A percentile compares a stretch with the other conserved stretches of the same genome.
Evolutionary conservation across 768 basidiomycete genomes (phyloP).

Genomic region (Ephemerocybe angulata): DNA sequence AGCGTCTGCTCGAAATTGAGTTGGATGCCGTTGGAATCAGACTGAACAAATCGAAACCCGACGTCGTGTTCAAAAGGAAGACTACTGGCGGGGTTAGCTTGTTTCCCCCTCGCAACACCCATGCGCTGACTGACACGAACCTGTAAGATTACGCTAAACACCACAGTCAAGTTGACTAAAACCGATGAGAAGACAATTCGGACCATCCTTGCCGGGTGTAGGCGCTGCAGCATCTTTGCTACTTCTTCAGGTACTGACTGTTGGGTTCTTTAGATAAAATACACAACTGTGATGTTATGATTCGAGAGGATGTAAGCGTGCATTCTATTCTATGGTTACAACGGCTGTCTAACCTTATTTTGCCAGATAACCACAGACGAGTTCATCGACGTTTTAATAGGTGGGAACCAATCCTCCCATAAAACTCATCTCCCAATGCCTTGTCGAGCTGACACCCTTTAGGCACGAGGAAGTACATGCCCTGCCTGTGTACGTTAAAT

Average conservation of each 20-base stretch:
- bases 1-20: conserved; percentile 83
- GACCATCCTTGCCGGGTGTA: conserved; percentile 86
- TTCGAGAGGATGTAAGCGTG: conserved; percentile 84
- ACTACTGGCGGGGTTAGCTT: conserved; percentile 79
- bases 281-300: conserved; percentile 97
- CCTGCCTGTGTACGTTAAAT: conserved; percentile 71
- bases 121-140: conserved; percentile 4
- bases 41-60: conserved; percentile 85
- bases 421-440: not conserved
- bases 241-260: not conserved
- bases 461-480: conserved; percentile 94
- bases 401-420: conserved; percentile 30
- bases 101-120: not conserved
- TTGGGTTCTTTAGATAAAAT: conserved; percentile 58
- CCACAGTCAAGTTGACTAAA: conserved; percentile 89
- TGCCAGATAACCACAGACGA: conserved; percentile 90
- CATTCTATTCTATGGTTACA: conserved; percentile 5
- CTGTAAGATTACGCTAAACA: conserved; percentile 80
- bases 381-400: conserved; percentile 97
- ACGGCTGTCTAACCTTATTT: conserved; percentile 7
- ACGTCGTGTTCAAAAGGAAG: conserved; percentile 92
- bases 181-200: conserved; percentile 95
- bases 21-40: conserved; percentile 96
- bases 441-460: too few relatives aligned
- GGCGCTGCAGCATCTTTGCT: conserved; percentile 23